phyloP scores from a whole-genome alignment of 1,284 basidiomycete species.

The Chalciporus sp. region DNA sequence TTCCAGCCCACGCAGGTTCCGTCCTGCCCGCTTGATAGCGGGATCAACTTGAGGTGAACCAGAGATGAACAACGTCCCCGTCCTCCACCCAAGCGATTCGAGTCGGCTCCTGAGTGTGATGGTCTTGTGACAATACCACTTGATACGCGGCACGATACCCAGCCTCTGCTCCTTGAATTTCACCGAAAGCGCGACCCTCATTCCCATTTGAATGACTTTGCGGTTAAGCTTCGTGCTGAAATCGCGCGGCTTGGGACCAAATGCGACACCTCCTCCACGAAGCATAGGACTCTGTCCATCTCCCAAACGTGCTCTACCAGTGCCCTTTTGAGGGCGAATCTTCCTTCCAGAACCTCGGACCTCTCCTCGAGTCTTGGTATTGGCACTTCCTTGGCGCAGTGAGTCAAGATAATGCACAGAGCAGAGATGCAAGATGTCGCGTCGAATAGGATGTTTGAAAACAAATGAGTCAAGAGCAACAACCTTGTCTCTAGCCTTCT shows the following conservation, averaged over 20 bases:
- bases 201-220: conserved; percentile 91
- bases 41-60: conserved; percentile 60
- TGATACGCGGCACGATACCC: conserved; percentile 72
- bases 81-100: conserved; percentile 60
- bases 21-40: conserved; percentile 57
- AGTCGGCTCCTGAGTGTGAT: conserved; percentile 60
- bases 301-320: conserved; percentile 88
- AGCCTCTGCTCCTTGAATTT: conserved; percentile 78
- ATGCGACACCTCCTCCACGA: conserved; percentile 89
- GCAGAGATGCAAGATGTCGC: conserved; percentile 93
- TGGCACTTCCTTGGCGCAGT: conserved; percentile 87
- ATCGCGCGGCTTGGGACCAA: conserved; percentile 89
- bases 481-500: conserved; percentile 49
- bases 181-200: conserved; percentile 84
- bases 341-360: conserved; percentile 89
- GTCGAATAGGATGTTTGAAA: conserved; percentile 85
- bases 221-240: conserved; percentile 89
- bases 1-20: conserved; percentile 67
- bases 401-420: conserved; percentile 89
- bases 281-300: conserved; percentile 89
- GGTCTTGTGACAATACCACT: conserved; percentile 74
- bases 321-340: conserved; percentile 91
- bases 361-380: conserved; percentile 89
- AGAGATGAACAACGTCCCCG: conserved; percentile 69
- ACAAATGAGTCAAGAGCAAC: conserved; percentile 82